Conservation (phyloP, 1,284 basidiomycete species). For the Papiliotrema terrestris region DNA sequence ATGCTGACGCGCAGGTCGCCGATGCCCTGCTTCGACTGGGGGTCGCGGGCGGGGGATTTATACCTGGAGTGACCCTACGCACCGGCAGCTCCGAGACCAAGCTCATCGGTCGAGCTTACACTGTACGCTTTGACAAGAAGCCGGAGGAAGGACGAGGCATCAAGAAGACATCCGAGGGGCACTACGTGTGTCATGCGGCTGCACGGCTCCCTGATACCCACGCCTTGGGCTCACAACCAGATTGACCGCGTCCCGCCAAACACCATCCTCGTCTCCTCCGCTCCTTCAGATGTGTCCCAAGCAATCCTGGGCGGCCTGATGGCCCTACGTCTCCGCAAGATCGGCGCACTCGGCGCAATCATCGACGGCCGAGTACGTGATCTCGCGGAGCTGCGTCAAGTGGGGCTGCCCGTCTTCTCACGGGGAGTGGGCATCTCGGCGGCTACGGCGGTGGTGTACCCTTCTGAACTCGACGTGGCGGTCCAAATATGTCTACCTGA, state of each 20-base stretch:
- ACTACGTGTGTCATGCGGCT: neutral
- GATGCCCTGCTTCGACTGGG: neutral
- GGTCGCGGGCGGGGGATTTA: neutral
- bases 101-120: slow-evolving; percentile 1
- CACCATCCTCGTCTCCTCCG: neutral
- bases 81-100: neutral
- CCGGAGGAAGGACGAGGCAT: no score
- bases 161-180: slow-evolving; percentile 1
- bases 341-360: neutral
- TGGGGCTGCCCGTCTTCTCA: neutral
- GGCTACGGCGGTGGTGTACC: neutral
- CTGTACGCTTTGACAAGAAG: neutral
- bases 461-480: neutral
- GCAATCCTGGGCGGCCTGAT: neutral
- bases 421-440: neutral
- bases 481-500: neutral
- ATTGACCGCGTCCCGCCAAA: neutral
- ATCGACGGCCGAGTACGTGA: neutral
- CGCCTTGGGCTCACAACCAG: neutral
- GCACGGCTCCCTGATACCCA: neutral
- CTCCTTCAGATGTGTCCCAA: neutral
- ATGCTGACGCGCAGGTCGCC: neutral
- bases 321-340: neutral
- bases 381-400: neutral
- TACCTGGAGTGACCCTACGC: neutral